These are phyloP conservation scores for Phytophthora rubi DNA, from an alignment of 352 stramenopile genomes.

Conservation along the genomic window DNA sequence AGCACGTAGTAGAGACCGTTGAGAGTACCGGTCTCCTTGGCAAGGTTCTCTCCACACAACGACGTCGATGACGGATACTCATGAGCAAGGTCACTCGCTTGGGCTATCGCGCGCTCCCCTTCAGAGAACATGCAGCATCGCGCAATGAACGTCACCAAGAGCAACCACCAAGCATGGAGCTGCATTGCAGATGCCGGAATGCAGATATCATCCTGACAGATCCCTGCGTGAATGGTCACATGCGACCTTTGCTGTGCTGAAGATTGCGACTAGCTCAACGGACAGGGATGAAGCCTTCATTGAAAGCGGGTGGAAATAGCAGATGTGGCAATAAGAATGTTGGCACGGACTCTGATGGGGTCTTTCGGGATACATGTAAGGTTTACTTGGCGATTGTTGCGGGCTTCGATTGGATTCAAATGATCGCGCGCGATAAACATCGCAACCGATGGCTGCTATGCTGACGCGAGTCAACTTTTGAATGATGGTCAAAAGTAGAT, in stretches of 20 bases:
- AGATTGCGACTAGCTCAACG: conserved; percentile 9
- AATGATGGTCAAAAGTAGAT: conserved; percentile 46
- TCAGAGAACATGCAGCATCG: conserved; percentile 9
- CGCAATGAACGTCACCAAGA: conserved; percentile 12
- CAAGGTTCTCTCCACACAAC: conserved; percentile 71
- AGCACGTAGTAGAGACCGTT: conserved; percentile 81
- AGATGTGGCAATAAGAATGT: not conserved
- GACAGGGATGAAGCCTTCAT: not conserved
- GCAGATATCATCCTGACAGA: conserved; percentile 12
- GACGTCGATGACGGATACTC: conserved; percentile 34
- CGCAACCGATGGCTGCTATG: not conserved
- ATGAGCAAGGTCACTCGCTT: conserved; percentile 39
- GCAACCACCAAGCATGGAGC: conserved; percentile 15
- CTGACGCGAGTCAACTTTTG: not conserved
- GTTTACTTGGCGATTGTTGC: not conserved
- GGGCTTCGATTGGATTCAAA: not conserved
- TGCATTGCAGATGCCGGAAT: conserved; percentile 21
- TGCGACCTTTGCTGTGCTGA: conserved; percentile 22
- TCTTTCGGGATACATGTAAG: not conserved
- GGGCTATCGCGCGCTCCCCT: conserved; percentile 20
- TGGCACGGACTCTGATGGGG: not conserved
- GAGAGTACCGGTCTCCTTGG: conserved; percentile 62
- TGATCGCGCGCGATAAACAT: not conserved
- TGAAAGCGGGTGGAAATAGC: not conserved
- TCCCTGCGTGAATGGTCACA: conserved; percentile 5